Evolutionary conservation across 2,329 filamentous ascomycete genomes (phyloP).

Genomic region (Botrytis paeoniae): DNA sequence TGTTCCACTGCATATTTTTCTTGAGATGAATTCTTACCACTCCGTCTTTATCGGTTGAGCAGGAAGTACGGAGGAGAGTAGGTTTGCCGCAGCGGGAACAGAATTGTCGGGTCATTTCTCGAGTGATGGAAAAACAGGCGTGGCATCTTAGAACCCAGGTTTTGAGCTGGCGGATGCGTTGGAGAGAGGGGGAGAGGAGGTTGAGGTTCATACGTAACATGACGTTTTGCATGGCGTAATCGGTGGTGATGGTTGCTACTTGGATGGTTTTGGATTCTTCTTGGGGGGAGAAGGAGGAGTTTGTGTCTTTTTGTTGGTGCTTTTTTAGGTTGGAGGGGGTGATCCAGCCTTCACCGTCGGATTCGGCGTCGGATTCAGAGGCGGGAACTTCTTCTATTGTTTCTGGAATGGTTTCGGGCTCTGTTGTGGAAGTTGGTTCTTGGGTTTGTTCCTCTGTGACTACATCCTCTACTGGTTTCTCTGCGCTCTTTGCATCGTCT

Average conservation of each 20-base stretch:
- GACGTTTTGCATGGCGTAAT: conserved; percentile 98
- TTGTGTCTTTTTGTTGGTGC: conserved; percentile 67
- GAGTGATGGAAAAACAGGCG: conserved; percentile 82
- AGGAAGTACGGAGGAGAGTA: conserved; percentile 79
- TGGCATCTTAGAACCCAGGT: conserved; percentile 92
- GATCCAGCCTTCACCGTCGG: conserved; percentile 81
- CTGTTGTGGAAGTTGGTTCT: background rate
- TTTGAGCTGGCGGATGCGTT: conserved; percentile 79
- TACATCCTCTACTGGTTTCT: conserved; percentile 23
- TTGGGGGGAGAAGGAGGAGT: conserved; percentile 46
- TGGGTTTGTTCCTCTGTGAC: conserved; percentile 18
- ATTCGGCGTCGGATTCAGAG: conserved; percentile 42
- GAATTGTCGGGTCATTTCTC: conserved; percentile 86
- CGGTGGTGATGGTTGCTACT: conserved; percentile 87
- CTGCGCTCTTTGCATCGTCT: background rate
- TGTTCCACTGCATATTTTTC: conserved; percentile 96
- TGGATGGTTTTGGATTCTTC: conserved; percentile 66
- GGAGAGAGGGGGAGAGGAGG: conserved; percentile 73
- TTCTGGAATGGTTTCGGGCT: background rate
- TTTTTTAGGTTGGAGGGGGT: conserved; percentile 89
- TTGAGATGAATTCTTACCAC: conserved; percentile 85
- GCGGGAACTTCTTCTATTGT: conserved; percentile 29
- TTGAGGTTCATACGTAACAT: conserved; percentile 92
- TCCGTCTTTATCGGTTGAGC: conserved; percentile 77
- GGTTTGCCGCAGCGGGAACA: conserved; percentile 87